Evolutionary conservation across 78 protist genomes (phyloP), one percentile per base, ranked within the genome.

Genomic region (Bodo saltans): DNA sequence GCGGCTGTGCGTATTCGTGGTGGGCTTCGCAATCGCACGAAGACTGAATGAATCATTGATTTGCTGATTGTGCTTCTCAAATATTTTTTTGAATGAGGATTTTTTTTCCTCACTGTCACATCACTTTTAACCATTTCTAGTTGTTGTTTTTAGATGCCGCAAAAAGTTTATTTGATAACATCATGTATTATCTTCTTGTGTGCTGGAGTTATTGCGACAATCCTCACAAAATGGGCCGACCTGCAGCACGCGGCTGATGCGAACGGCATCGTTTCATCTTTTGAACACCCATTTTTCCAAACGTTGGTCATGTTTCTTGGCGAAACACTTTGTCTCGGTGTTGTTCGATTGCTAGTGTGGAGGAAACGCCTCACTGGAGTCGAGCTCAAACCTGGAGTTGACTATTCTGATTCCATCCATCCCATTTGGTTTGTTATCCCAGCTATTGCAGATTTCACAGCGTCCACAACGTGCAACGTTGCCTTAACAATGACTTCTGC

Each of bases 361-460:
- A 17, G 17, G 17, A 17, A 47, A 47, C 60, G 8, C 60, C 60
- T 8, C 60, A 47, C 60, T 17, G 60, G 17, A 47, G 60, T 8
- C 17, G 8, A 47, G 60, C 60, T n/a, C n/a, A n/a, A n/a, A n/a
- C n/a, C 60, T 47, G n/a, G 60, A 17, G n/a, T 17, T 47, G 8
- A 17, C 60, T 8, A 47, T 17, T 8, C n/a, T 23, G 60, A 17
- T 17, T 17, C 60, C 60, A 47, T 23, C n/a, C 60, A 47, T 23
- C n/a, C n/a, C 60, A 17, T 17, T 47, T 17, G 8, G 17, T 47
- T 47, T 71, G 29, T 17, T 71, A 17, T 17, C 74, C 74, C n/a
- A n/a, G 53, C 87, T 34, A 0, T 29, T n/a, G 82, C 78, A 53
- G 90, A 88, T 33, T 26, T 88, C 37, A 38, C 85, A 2, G 90